phyloP scores from a whole-genome alignment of 2,329 filamentous ascomycete genomes.

The Penicillium concentricum region DNA sequence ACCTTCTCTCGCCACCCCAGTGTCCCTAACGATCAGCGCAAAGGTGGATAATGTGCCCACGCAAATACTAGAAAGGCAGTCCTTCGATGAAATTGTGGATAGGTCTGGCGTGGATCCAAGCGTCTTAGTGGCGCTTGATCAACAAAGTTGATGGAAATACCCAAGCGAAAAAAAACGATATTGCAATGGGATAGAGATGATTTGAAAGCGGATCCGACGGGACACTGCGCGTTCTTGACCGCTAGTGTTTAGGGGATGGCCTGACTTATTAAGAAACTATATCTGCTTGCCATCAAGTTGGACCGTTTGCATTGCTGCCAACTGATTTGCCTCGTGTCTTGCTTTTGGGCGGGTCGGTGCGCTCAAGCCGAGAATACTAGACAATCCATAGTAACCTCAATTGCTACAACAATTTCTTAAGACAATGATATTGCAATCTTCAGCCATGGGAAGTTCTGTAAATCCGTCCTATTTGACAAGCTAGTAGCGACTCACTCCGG shows the following conservation, averaged over 20 bases:
- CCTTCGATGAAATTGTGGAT: conserved; percentile 2
- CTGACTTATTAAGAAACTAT: background rate
- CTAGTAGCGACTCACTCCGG: background rate
- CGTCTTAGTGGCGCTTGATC: conserved; percentile 56
- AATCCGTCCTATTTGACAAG: background rate
- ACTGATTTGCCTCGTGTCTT: background rate
- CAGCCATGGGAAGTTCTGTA: background rate
- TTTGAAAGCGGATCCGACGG: background rate
- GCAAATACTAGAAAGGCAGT: background rate
- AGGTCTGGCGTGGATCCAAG: conserved; percentile 8
- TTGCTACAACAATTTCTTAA: conserved; percentile 4
- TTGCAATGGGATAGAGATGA: conserved; percentile 4
- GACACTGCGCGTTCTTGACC: background rate
- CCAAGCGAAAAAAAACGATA: conserved; percentile 3
- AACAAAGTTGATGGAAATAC: conserved; percentile 19
- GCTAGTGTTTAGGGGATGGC: background rate
- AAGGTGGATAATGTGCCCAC: conserved; percentile 18
- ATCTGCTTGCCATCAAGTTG: background rate
- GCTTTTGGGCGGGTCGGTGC: background rate
- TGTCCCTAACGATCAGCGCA: conserved; percentile 22
- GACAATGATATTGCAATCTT: conserved; percentile 1
- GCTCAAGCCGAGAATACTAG: background rate
- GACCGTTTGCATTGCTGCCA: background rate
- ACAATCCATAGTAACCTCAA: background rate
- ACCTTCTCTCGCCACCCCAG: conserved; percentile 24